Percentiles rank a stretch among this genome's conserved stretches.
These are phyloP conservation scores for Eustoma russellianum DNA, from an alignment of 257 asterid genomes.

Conservation along the genomic window DNA sequence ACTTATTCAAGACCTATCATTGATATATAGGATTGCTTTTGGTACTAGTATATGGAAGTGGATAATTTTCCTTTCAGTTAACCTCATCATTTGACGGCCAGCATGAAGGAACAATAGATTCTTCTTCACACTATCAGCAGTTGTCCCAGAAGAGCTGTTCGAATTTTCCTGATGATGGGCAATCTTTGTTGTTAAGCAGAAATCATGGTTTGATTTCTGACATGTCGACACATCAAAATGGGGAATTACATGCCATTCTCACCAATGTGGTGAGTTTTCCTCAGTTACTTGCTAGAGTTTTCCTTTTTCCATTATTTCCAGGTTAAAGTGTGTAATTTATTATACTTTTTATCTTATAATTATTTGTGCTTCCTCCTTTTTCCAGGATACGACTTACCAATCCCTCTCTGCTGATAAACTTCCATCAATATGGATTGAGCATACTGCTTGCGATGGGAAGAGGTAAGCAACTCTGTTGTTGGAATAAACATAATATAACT, in stretches of 20 bases:
- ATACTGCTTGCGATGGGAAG: slow-evolving; percentile 62
- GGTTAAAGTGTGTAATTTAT: too few relatives aligned
- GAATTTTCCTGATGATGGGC: slow-evolving; percentile 40
- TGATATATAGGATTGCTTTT: slow-evolving; percentile 5
- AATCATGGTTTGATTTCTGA: slow-evolving; percentile 46
- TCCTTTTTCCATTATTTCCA: neutral
- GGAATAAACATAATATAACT: neutral
- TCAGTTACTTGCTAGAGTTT: neutral
- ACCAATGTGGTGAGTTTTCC: slow-evolving; percentile 28
- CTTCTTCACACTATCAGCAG: slow-evolving; percentile 37
- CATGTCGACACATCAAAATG: slow-evolving; percentile 41
- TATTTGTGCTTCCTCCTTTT: slow-evolving; percentile 9
- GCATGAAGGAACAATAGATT: slow-evolving; percentile 43
- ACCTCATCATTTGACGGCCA: slow-evolving; percentile 39
- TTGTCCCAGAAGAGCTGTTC: slow-evolving; percentile 38
- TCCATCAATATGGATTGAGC: slow-evolving; percentile 56
- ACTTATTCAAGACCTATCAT: neutral
- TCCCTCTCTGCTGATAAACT: slow-evolving; percentile 24
- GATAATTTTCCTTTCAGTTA: slow-evolving; percentile 13
- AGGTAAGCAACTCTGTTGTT: slow-evolving; percentile 33
- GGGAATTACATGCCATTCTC: slow-evolving; percentile 28
- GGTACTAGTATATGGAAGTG: slow-evolving; percentile 1
- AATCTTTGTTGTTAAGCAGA: slow-evolving; percentile 56
- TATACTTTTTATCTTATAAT: too few relatives aligned
- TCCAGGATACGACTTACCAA: slow-evolving; percentile 40